Evolutionary conservation across 2,329 filamentous ascomycete genomes (phyloP), one percentile per base, ranked within the genome.

Genomic region (Cadophora malorum): DNA sequence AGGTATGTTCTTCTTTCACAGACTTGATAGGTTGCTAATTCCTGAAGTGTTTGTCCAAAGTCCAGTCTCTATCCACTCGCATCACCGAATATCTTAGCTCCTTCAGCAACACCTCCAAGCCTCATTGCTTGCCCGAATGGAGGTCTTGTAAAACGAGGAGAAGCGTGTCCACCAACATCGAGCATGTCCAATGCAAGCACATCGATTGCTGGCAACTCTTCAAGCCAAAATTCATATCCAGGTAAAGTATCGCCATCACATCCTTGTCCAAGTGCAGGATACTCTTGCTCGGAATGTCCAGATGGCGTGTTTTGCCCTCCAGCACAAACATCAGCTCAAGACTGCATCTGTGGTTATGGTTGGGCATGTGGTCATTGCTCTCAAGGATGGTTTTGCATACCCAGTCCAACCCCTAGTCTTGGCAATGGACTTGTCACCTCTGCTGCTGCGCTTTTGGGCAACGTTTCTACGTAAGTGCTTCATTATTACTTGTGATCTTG

Each of bases 231-330:
- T n/a, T 6, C 10, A 25, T 64, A 67, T 35, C 49, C 49, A 14
- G 65, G 21, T 5, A 33, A 55, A 1, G 28, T 41, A 35, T 12
- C 63, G 5, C 52, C 68, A 16, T 28, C 64, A 47, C 66, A 71
- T 33, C 69, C 68, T 19, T 73, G 69, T 66, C 71, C 71, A n/a
- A 69, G 68, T 35, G 59, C 66, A 23, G 71, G 69, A 33, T 71
- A 71, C 55, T 67, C 65, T 12, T 73, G 71, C 41, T 63, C 68
- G 1, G 71, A 73, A 62, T 71, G 71, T 65, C 69, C 71, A 28
- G 66, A 63, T 67, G 66, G 68, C 4, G 71, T 66, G 47, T 73
- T 71, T 47, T 73, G 69, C 50, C 68, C 71, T 55, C 71, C 71
- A 8, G 21, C 47, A 25, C 70, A 69, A 49, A 72, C 65, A 23